A percentile compares a stretch with the other conserved stretches of the same genome.
These are phyloP conservation scores for Phytophthora sojae DNA, from an alignment of 352 stramenopile species.

Conservation along the genomic window DNA sequence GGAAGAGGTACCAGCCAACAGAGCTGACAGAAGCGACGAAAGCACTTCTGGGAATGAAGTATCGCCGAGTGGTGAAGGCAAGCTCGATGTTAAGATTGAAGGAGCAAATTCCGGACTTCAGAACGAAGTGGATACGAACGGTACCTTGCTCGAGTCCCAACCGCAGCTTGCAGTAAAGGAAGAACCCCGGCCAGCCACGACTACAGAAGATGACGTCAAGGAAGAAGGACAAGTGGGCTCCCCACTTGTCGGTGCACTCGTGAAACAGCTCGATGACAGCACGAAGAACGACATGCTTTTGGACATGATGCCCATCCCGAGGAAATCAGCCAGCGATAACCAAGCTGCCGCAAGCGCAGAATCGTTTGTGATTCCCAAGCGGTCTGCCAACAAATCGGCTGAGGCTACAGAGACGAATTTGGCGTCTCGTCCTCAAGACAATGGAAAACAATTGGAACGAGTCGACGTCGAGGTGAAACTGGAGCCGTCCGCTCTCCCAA, in stretches of 20 bases:
- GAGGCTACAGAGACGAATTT: neutral
- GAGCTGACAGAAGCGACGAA: neutral
- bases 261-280: conserved; percentile 17
- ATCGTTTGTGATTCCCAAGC: conserved; percentile 37
- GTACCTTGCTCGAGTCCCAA: neutral
- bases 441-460: neutral
- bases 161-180: neutral
- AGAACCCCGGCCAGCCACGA: neutral
- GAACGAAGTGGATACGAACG: neutral
- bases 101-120: neutral
- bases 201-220: conserved; percentile 2
- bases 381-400: conserved; percentile 1
- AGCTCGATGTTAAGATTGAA: neutral
- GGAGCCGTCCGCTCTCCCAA: neutral
- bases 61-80: neutral
- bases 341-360: neutral
- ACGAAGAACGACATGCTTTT: conserved; percentile 9
- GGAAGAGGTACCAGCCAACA: neutral
- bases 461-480: neutral
- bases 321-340: conserved; percentile 13
- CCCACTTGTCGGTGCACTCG: neutral
- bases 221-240: conserved; percentile 25
- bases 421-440: neutral
- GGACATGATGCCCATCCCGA: conserved; percentile 32
- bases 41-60: neutral